Base-by-base conservation (phyloP, 768 basidiomycete genomes). In the Coprinellus aureogranulatus region DNA sequence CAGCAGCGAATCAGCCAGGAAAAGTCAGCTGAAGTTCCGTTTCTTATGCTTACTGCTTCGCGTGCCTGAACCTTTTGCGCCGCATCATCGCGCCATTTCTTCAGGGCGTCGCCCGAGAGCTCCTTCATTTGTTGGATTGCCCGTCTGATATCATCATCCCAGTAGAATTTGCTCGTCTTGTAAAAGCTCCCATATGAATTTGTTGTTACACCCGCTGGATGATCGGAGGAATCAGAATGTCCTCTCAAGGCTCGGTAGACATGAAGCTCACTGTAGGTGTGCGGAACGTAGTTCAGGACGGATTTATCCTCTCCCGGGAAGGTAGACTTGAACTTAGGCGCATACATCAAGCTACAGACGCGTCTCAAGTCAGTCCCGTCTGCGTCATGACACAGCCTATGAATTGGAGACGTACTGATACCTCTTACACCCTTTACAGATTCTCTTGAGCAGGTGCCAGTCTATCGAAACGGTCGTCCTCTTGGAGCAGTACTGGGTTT, bases 161-260 rank as follows among this genome's bases (percentile, higher is more conserved):
- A 76, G 59, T 69, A 76, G 49, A 66, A 76, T 37, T 64, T 63
- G 48, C 70, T 73, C 22, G 9, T 18, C 8, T 12, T 44, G 16
- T 5, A 6, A 2, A 26, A 54, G 10, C 65, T 67, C 4, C 61
- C 46, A 47, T 65, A 59, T 1, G 67, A 66, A 56, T 68, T 67
- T 2, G 66, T 28, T 67, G 70, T 68, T 12, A 67, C 70, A 25
- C 69, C 67, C 27, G 68, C 73, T 75, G 58, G 20, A 48, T 6
- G 6, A 22, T 9, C 26, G 14, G 27, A 22, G 23, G n/a, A 20
- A 25, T 27, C 25, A 22, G 25, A 31, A 14, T 22, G 58, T 3
- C 58, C 54, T 26, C 25, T 42, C 9, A 55, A 25, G 3, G 39
- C 9, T 26, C 5, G 31, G 26, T 11, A 8, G 30, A 40, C 27